Percentiles rank a stretch among this genome's conserved stretches.
phyloP scores from a whole-genome alignment of 306 rosid genomes.

The Prunus padus region DNA sequence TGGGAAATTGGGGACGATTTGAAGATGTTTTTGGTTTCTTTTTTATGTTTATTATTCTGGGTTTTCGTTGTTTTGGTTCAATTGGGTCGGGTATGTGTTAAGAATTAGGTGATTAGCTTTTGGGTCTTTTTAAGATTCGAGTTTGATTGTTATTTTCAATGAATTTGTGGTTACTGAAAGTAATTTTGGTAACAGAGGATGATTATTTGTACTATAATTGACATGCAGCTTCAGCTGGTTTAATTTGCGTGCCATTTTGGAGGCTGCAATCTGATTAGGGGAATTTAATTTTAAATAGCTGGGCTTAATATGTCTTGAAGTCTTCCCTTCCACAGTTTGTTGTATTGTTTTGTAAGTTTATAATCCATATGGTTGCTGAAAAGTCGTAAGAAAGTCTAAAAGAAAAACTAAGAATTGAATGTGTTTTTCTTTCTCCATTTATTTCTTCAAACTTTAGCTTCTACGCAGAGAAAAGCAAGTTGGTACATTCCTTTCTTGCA shows the following conservation, averaged over 20 bases:
- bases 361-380: neutral
- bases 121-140: slow-evolving; percentile 7
- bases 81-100: slow-evolving; percentile 2
- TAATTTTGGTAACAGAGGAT: neutral
- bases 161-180: neutral
- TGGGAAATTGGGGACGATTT: slow-evolving; percentile 20
- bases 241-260: neutral
- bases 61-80: slow-evolving; percentile 9
- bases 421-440: neutral
- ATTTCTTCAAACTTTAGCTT: neutral
- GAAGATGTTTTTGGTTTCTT: slow-evolving; percentile 8
- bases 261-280: neutral
- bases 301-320: neutral
- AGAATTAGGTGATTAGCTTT: slow-evolving; percentile 9
- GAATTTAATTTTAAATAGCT: neutral
- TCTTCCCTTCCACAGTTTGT: neutral
- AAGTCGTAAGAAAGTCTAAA: neutral
- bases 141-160: slow-evolving; percentile 16
- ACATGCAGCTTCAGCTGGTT: neutral
- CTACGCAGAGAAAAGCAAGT: neutral
- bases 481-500: neutral
- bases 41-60: slow-evolving; percentile 8
- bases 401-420: neutral
- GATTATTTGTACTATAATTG: neutral
- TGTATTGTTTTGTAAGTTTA: neutral